Percentiles rank a stretch among this genome's conserved stretches.
Evolutionary conservation across 768 basidiomycete species (phyloP).

Genomic region (Auricularia sp.): DNA sequence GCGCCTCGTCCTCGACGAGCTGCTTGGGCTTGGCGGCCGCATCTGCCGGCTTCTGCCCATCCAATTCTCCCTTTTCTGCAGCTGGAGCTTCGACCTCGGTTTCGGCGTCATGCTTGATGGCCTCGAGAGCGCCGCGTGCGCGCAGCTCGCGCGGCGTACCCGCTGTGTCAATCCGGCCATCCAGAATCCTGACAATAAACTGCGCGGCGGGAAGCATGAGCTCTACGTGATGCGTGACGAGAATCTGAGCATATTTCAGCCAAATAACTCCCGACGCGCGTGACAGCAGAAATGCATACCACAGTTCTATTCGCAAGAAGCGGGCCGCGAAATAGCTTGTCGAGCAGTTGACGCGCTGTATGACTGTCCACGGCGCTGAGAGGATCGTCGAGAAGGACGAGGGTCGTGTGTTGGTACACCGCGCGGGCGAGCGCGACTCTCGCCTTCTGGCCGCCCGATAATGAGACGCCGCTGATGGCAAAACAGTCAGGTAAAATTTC

Average conservation of each 20-base stretch:
- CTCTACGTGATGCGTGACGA: constrained; percentile 32
- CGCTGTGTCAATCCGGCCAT: constrained; percentile 24
- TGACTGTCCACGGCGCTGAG: constrained; percentile 11
- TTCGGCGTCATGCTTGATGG: constrained; percentile 17
- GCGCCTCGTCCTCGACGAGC: constrained; percentile 13
- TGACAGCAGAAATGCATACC: constrained; percentile 5
- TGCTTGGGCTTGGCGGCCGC: constrained; percentile 1
- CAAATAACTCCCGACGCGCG: background rate
- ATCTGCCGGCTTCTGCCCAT: constrained; percentile 5
- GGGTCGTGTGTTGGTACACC: constrained; percentile 15
- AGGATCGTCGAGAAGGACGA: constrained; percentile 20
- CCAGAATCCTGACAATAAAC: constrained; percentile 24
- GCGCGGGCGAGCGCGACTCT: constrained; percentile 19
- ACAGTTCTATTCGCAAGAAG: constrained; percentile 18
- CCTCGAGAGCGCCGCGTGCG: constrained; percentile 18
- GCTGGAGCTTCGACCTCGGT: constrained; percentile 7
- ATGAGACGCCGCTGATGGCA: constrained; percentile 12
- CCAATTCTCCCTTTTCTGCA: constrained; percentile 11
- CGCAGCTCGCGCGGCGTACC: constrained; percentile 25
- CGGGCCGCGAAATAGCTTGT: constrained; percentile 13
- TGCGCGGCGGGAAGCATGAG: constrained; percentile 23
- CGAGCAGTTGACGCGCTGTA: constrained; percentile 9
- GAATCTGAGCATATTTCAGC: background rate
- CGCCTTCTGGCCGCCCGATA: constrained; percentile 22
- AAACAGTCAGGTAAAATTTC: background rate